phyloP scores from a whole-genome alignment of 805 yeast genomes.

The Groenewaldozyma tartarivorans region DNA sequence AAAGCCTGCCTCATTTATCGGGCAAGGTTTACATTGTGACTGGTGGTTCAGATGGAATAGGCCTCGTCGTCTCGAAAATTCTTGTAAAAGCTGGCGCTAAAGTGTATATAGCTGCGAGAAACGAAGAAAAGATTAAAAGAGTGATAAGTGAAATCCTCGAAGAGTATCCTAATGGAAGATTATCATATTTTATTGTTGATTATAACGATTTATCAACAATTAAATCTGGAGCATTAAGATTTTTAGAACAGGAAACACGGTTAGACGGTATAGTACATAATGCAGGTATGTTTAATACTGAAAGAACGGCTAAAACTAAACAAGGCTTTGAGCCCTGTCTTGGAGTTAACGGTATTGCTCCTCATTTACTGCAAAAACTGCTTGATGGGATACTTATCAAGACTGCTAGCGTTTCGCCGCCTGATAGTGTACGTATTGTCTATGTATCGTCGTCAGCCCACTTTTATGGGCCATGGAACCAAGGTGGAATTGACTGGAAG shows the following conservation, averaged over 20 bases:
- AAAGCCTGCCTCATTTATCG: slow-evolving; percentile 26
- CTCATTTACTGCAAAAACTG: slow-evolving; percentile 34
- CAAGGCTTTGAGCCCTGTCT: slow-evolving; percentile 40
- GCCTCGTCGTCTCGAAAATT: slow-evolving; percentile 27
- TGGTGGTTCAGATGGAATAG: slow-evolving; percentile 30
- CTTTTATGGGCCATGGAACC: background rate
- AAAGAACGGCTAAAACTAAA: slow-evolving; percentile 28
- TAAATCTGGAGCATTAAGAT: slow-evolving; percentile 28
- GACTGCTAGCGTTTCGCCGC: slow-evolving; percentile 23
- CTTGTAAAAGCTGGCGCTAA: slow-evolving; percentile 27
- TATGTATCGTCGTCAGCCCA: slow-evolving; percentile 26
- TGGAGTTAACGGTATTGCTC: slow-evolving; percentile 40
- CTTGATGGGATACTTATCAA: slow-evolving; percentile 31
- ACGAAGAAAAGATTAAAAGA: slow-evolving; percentile 23
- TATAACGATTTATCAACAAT: slow-evolving; percentile 34
- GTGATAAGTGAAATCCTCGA: slow-evolving; percentile 23
- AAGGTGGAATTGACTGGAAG: slow-evolving; percentile 29
- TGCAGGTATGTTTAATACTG: slow-evolving; percentile 37
- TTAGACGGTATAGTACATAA: slow-evolving; percentile 34
- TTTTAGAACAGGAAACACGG: slow-evolving; percentile 20
- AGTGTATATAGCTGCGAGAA: slow-evolving; percentile 32
- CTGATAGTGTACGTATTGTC: slow-evolving; percentile 32
- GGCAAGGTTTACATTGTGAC: slow-evolving; percentile 28
- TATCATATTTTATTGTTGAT: slow-evolving; percentile 14
- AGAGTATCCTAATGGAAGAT: slow-evolving; percentile 14